Conservation (phyloP, 345 rosid genomes). For the Boechera divaricarpa region DNA sequence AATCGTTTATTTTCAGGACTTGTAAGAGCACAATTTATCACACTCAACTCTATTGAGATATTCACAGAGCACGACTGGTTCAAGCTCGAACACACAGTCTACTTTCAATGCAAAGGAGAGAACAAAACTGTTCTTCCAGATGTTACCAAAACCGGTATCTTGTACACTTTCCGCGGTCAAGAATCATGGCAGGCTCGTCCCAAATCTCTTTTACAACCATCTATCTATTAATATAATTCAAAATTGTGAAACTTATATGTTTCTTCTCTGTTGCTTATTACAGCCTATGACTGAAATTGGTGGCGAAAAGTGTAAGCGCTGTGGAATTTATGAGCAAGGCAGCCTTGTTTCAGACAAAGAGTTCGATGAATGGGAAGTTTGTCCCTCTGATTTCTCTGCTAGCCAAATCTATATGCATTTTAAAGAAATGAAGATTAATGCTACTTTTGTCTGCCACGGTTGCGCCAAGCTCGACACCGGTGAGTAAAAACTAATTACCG, state of each 20-base stretch:
- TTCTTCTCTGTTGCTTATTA: slow-evolving; percentile 24
- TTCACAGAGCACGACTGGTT: slow-evolving; percentile 64
- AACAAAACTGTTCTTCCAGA: slow-evolving; percentile 59
- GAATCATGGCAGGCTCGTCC: slow-evolving; percentile 78
- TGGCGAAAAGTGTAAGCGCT: slow-evolving; percentile 81
- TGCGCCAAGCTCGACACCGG: slow-evolving; percentile 55
- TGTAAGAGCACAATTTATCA: slow-evolving; percentile 50
- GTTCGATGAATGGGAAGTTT: slow-evolving; percentile 88
- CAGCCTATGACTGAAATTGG: slow-evolving; percentile 76
- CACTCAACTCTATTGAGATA: slow-evolving; percentile 59
- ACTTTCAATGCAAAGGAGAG: slow-evolving; percentile 71
- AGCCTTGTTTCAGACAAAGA: slow-evolving; percentile 63
- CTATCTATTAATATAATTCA: neutral
- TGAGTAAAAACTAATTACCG: slow-evolving; percentile 37
- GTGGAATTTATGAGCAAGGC: slow-evolving; percentile 87
- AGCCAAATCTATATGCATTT: slow-evolving; percentile 59
- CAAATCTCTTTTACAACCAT: neutral
- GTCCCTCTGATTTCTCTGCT: slow-evolving; percentile 73
- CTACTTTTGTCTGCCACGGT: slow-evolving; percentile 69
- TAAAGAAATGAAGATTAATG: slow-evolving; percentile 65
- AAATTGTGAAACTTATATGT: neutral
- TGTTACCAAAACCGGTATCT: slow-evolving; percentile 45
- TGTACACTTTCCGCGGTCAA: slow-evolving; percentile 63
- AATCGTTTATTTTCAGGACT: slow-evolving; percentile 36
- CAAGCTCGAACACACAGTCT: slow-evolving; percentile 54